Evolutionary conservation across 2,329 filamentous ascomycete genomes (phyloP).

Genomic region (Didymella lethalis): DNA sequence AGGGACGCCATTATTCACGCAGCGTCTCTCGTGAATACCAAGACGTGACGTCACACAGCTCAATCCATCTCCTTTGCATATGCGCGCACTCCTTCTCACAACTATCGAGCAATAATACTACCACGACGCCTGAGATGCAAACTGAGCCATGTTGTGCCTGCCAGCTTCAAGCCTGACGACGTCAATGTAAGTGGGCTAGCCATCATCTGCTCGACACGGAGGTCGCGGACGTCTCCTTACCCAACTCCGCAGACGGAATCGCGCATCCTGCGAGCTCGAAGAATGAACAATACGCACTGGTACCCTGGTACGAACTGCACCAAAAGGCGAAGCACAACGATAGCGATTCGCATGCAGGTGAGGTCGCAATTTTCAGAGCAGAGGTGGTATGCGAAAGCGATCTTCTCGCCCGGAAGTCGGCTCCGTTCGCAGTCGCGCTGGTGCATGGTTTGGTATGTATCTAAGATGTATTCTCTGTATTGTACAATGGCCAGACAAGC

Average conservation of each 20-base stretch:
- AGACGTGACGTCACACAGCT: neutral
- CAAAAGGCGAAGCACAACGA: neutral
- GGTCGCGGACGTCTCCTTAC: neutral
- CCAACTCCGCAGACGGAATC: neutral
- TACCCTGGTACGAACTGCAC: too few relatives aligned
- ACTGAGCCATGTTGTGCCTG: neutral
- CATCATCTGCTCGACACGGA: neutral
- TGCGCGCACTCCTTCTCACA: too few relatives aligned
- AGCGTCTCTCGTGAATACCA: neutral
- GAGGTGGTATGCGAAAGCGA: neutral
- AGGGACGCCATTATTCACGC: neutral
- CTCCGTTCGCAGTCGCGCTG: neutral
- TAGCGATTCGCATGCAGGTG: neutral
- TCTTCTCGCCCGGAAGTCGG: neutral
- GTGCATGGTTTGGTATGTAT: too few relatives aligned
- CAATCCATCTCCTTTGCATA: too few relatives aligned
- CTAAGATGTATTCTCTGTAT: neutral
- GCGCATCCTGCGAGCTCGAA: neutral
- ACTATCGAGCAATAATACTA: too few relatives aligned
- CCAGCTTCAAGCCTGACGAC: neutral
- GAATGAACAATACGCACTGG: neutral
- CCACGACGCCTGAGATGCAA: too few relatives aligned
- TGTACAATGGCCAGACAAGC: neutral
- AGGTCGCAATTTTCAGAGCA: neutral
- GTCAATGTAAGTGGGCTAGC: neutral